phyloP scores from a whole-genome alignment of 1,139 yeast species.

The Blastobotrys indianensis region DNA sequence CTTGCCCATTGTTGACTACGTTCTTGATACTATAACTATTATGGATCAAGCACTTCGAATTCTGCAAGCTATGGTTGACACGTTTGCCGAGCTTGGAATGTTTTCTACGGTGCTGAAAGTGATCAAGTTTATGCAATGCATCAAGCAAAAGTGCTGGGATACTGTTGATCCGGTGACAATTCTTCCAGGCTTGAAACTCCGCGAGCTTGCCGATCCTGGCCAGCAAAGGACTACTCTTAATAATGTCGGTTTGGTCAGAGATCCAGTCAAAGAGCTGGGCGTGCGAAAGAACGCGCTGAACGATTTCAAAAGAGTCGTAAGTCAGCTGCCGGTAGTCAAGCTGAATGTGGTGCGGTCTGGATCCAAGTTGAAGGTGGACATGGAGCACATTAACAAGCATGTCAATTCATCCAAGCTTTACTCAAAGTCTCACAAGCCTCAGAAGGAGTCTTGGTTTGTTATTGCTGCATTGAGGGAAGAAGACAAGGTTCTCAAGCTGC shows the following conservation, averaged over 20 bases:
- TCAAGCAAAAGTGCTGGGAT: slow-evolving; percentile 85
- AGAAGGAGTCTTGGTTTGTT: slow-evolving; percentile 91
- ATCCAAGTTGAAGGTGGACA: slow-evolving; percentile 39
- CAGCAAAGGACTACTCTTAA: slow-evolving; percentile 26
- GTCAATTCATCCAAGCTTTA: slow-evolving; percentile 55
- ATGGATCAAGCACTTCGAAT: slow-evolving; percentile 92
- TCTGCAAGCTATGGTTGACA: slow-evolving; percentile 86
- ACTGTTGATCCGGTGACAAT: slow-evolving; percentile 65
- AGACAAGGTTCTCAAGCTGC: slow-evolving; percentile 8
- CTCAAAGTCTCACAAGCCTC: slow-evolving; percentile 79
- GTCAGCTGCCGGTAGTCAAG: slow-evolving; percentile 45
- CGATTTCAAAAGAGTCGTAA: slow-evolving; percentile 38
- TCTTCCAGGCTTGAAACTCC: slow-evolving; percentile 59
- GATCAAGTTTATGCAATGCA: slow-evolving; percentile 71
- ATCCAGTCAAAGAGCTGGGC: slow-evolving; percentile 27
- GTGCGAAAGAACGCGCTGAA: slow-evolving; percentile 33
- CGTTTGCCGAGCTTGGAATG: slow-evolving; percentile 79
- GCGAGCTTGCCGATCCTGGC: slow-evolving; percentile 14
- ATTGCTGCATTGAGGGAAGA: slow-evolving; percentile 46
- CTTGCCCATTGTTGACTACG: slow-evolving; percentile 89
- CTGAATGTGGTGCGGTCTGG: slow-evolving; percentile 30
- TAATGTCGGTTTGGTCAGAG: slow-evolving; percentile 1
- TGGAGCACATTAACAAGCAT: slow-evolving; percentile 43
- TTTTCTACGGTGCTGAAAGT: slow-evolving; percentile 53
- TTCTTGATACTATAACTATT: slow-evolving; percentile 90